These are phyloP conservation scores for Aspergillus tubingensis DNA, from an alignment of 2,329 filamentous ascomycete species.

Conservation along the genomic window DNA sequence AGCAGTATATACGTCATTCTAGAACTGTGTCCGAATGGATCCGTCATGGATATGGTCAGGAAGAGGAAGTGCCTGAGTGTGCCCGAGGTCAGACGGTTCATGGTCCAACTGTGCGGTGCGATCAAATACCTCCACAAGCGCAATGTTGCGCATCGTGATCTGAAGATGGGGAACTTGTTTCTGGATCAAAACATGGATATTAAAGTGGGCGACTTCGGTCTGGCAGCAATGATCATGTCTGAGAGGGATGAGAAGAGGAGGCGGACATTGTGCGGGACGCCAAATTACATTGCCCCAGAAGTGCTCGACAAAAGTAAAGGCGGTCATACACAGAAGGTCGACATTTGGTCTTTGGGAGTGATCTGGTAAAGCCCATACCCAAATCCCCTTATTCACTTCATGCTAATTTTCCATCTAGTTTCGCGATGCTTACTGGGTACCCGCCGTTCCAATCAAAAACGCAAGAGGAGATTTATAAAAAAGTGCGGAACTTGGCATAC, in stretches of 20 bases:
- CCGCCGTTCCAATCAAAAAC: slow-evolving; percentile 87
- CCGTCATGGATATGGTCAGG: slow-evolving; percentile 96
- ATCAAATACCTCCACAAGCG: slow-evolving; percentile 98
- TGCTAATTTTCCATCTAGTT: slow-evolving; percentile 54
- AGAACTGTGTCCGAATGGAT: slow-evolving; percentile 92
- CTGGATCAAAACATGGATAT: slow-evolving; percentile 93
- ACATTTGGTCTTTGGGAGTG: slow-evolving; percentile 97
- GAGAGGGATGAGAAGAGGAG: slow-evolving; percentile 84
- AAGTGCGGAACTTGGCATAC: slow-evolving; percentile 51
- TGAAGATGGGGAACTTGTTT: slow-evolving; percentile 99
- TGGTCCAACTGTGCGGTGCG: slow-evolving; percentile 91
- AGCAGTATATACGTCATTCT: slow-evolving; percentile 90
- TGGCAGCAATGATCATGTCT: slow-evolving; percentile 87
- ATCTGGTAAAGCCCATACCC: slow-evolving; percentile 70
- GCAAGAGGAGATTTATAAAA: slow-evolving; percentile 55
- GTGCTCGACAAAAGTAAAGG: slow-evolving; percentile 92
- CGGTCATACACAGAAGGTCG: slow-evolving; percentile 95
- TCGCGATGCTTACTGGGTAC: slow-evolving; percentile 94
- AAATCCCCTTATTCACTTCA: too few species aligned
- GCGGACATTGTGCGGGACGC: slow-evolving; percentile 93
- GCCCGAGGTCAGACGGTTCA: slow-evolving; percentile 90
- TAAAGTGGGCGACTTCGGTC: slow-evolving; percentile 95
- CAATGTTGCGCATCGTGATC: slow-evolving; percentile 92
- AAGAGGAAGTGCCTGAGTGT: slow-evolving; percentile 86
- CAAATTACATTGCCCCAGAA: slow-evolving; percentile 97